These are phyloP conservation scores for Fraxinus pennsylvanica DNA, from an alignment of 257 asterid species.

Conservation along the genomic window DNA sequence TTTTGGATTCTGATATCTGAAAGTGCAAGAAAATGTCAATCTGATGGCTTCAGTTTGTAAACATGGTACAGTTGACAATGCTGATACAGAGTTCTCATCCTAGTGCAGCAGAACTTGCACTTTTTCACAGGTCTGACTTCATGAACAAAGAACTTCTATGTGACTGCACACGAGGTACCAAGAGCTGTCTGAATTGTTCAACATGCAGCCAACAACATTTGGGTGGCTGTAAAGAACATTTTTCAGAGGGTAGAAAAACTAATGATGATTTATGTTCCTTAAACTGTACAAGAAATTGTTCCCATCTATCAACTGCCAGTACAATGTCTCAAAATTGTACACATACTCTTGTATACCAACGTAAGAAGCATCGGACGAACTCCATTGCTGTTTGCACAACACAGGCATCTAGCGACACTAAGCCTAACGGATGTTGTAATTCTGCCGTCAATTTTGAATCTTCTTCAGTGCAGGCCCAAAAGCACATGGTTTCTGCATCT, in stretches of 20 bases:
- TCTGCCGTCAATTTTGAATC: slow-evolving; percentile 50
- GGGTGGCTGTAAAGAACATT: slow-evolving; percentile 30
- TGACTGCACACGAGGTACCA: slow-evolving; percentile 36
- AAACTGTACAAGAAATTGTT: slow-evolving; percentile 27
- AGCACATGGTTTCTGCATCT: slow-evolving; percentile 32
- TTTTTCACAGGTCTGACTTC: slow-evolving; percentile 24
- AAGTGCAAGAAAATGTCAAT: slow-evolving; percentile 12
- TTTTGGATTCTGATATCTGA: slow-evolving; percentile 12
- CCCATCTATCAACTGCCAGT: slow-evolving; percentile 40
- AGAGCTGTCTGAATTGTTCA: slow-evolving; percentile 34
- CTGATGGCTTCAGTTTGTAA: slow-evolving; percentile 27
- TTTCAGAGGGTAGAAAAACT: slow-evolving; percentile 23
- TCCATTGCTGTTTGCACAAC: slow-evolving; percentile 28
- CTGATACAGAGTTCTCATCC: slow-evolving; percentile 23
- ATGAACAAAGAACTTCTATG: slow-evolving; percentile 27
- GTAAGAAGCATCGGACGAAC: slow-evolving; percentile 35
- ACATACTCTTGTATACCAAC: slow-evolving; percentile 46
- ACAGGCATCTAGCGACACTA: slow-evolving; percentile 30
- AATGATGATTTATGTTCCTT: slow-evolving; percentile 30
- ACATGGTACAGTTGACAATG: slow-evolving; percentile 9
- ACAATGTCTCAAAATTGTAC: slow-evolving; percentile 38
- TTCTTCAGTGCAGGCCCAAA: slow-evolving; percentile 41
- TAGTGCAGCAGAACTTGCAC: slow-evolving; percentile 16
- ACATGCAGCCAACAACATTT: slow-evolving; percentile 27
- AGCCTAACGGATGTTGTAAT: slow-evolving; percentile 37